These are phyloP conservation scores for Platanus orientalis DNA, from an alignment of 164 flowering plant species.

Conservation along the genomic window DNA sequence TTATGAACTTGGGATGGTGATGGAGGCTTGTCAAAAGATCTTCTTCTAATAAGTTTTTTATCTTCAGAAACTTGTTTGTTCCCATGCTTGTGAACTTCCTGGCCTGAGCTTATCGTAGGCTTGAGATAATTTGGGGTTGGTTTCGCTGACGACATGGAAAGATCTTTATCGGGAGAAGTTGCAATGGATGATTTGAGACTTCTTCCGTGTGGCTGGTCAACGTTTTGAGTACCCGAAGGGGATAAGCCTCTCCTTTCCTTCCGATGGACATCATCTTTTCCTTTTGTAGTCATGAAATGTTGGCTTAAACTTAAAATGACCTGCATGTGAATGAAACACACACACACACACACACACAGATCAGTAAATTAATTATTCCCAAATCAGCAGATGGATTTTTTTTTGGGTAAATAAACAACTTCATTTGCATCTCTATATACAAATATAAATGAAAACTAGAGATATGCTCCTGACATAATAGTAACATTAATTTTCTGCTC, in stretches of 20 bases:
- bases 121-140: constrained; percentile 41
- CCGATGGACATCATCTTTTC: constrained; percentile 12
- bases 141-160: constrained; percentile 18
- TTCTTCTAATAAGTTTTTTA: constrained; percentile 20
- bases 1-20: constrained; percentile 14
- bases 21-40: constrained; percentile 38
- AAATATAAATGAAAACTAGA: too few species aligned
- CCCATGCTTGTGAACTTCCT: constrained; percentile 23
- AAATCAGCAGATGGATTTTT: too few species aligned
- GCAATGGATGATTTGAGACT: constrained; percentile 7
- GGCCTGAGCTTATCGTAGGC: constrained; percentile 39
- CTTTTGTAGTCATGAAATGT: constrained; percentile 36
- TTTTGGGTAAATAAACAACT: too few species aligned
- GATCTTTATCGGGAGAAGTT: constrained; percentile 10
- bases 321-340: neutral
- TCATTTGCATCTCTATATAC: too few species aligned
- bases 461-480: too few species aligned
- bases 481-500: too few species aligned
- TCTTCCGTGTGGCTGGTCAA: constrained; percentile 9
- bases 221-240: constrained; percentile 13
- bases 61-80: constrained; percentile 25
- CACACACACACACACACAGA: too few species aligned
- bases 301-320: too few species aligned
- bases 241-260: constrained; percentile 24
- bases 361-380: too few species aligned